Percentiles rank a stretch among this genome's conserved stretches.
Conservation (phyloP, 2,329 filamentous ascomycete genomes). For the Ophiostoma novo-ulmi region DNA sequence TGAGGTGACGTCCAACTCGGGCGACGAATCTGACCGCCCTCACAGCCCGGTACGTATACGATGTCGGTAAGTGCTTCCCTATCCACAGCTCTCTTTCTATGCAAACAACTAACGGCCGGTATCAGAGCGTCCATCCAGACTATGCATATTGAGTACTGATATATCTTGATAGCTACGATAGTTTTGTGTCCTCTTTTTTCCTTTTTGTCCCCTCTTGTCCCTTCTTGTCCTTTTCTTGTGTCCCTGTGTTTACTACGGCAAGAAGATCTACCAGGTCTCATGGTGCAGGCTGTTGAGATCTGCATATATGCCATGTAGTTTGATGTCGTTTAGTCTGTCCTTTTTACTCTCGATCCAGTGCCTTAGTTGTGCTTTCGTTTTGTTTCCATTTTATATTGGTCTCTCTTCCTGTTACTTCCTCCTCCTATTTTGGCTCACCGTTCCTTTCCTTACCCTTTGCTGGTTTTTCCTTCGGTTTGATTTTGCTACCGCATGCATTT, state of each 20-base stretch:
- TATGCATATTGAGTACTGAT: neutral
- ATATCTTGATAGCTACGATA: neutral
- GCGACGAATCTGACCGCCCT: neutral
- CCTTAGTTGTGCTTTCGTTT: neutral
- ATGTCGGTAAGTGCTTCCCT: neutral
- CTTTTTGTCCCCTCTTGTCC: neutral
- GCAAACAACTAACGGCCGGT: neutral
- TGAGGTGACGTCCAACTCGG: conserved; percentile 6
- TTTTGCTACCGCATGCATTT: too few relatives aligned
- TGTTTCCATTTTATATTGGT: neutral
- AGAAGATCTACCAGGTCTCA: neutral
- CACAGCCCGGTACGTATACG: neutral
- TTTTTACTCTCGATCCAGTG: neutral
- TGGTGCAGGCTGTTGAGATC: neutral
- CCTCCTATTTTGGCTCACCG: neutral
- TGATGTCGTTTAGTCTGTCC: neutral
- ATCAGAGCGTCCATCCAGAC: neutral
- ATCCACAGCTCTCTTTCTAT: neutral
- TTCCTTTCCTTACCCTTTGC: too few relatives aligned
- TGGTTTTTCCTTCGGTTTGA: too few relatives aligned
- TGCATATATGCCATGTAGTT: neutral
- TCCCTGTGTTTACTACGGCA: neutral
- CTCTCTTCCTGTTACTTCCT: neutral
- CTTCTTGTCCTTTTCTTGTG: neutral
- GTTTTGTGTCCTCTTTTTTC: neutral